Percentiles rank a stretch among this genome's conserved stretches.
phyloP scores from a whole-genome alignment of 208 protist genomes.

The Acanthamoeba lenticulata region DNA sequence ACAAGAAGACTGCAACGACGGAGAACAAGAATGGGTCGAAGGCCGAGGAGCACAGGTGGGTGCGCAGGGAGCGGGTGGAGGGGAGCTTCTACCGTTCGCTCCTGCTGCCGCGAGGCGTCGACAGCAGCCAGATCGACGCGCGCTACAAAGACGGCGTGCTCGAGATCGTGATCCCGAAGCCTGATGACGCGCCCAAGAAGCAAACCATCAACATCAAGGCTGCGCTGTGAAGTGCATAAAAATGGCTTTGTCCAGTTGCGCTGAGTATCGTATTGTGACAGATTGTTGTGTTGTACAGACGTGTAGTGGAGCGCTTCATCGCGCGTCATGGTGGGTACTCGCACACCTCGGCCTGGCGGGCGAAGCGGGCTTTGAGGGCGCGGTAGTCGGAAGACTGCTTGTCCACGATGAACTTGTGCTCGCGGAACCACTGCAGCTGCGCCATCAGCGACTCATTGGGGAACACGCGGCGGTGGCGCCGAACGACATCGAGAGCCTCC shows the following conservation, averaged over 20 bases:
- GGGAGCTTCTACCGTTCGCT: not conserved
- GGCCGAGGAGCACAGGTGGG: not conserved
- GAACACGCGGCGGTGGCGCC: not conserved
- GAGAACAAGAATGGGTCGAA: not conserved
- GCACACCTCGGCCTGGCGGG: not conserved
- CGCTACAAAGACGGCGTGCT: conserved; percentile 33
- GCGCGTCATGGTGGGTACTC: not conserved
- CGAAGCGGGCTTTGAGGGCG: not conserved
- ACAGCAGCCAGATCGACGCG: not conserved
- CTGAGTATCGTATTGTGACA: not conserved
- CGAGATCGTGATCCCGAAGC: conserved; percentile 41
- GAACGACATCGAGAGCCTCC: not conserved
- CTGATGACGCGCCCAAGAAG: not conserved
- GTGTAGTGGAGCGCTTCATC: too few species aligned
- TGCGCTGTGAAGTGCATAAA: not conserved
- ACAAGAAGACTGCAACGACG: not conserved
- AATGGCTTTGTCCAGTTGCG: not conserved
- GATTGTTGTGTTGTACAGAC: not conserved
- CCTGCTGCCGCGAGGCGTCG: not conserved
- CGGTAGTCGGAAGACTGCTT: not conserved
- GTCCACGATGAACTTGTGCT: not conserved
- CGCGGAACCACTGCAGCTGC: not conserved
- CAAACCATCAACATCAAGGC: conserved; percentile 15
- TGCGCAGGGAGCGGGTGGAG: not conserved
- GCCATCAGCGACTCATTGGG: not conserved